Base-by-base conservation (phyloP, 176 grass and related monocot genomes). In the Eleusine coracana region DNA sequence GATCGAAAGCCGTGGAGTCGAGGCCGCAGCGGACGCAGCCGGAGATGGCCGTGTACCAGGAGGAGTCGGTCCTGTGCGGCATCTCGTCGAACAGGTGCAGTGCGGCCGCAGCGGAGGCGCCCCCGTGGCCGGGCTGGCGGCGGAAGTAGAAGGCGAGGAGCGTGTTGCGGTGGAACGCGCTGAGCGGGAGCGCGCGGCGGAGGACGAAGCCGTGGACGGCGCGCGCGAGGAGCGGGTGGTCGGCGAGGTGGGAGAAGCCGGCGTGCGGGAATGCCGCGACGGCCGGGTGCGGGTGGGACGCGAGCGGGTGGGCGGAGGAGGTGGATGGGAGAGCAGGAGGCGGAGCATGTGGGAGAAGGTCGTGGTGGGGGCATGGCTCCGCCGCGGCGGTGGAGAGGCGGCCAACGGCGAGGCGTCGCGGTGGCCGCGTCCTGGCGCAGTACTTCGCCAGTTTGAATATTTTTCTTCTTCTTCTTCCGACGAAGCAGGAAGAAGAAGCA, bases 41-140 rank as follows among this genome's bases (percentile, higher is more conserved):
- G 10, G 90, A 91, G 46, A 96, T 65, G n/a, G 80, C 86, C 3
- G 93, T 91, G 80, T 93, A 92, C 93, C 93, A 96, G 34, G 93
- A 83, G 5, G 93, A 79, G 0, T 55, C 29, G 18, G 88, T 93
- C 76, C 84, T 73, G 1, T 84, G 73, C 3, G 84, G 87, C 86
- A 93, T 89, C 79, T 68, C 77, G 66, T 97, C 94, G 86, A 97
- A 97, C 87, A 89, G 71, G 55, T 83, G 75, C 46, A 91, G 89
- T 15, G 85, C 52, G 8, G 91, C 89, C 0, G 27, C 68, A 0
- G 81, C 31, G 14, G 81, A 18, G 41, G 39, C 58, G 5, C 70
- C 69, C 17, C 21, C 52, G 5, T 2, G 13, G 23, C 23, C 59
- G 21, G 68, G 45, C 9, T 13, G 46, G 46, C 46, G 46, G 38